A percentile compares a stretch with the other conserved stretches of the same genome.
Evolutionary conservation across 331 rosid genomes (phyloP).

Genomic region (Rhamnella rubrinervis): DNA sequence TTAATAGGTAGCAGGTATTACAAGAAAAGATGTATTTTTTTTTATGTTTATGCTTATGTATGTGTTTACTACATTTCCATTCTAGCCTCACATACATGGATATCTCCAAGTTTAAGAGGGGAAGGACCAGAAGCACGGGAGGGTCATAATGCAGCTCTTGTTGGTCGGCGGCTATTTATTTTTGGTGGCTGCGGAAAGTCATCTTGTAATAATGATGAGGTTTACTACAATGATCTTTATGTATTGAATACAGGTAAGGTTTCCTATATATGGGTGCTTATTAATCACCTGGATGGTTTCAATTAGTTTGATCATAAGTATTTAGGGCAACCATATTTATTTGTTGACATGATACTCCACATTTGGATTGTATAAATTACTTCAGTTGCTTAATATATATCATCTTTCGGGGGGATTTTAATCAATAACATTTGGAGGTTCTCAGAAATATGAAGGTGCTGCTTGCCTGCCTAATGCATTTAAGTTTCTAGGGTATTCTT

Average conservation of each 20-base stretch:
- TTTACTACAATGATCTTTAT: constrained; percentile 87
- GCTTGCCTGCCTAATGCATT: neutral
- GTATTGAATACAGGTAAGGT: constrained; percentile 81
- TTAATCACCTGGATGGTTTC: neutral
- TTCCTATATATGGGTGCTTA: constrained; percentile 17
- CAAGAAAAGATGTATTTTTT: neutral
- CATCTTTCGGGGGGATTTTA: neutral
- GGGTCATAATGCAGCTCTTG: constrained; percentile 90
- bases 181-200: constrained; percentile 99
- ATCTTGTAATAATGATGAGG: constrained; percentile 51
- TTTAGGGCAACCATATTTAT: neutral
- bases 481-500: constrained; percentile 2
- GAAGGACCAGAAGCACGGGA: constrained; percentile 95
- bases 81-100: constrained; percentile 79
- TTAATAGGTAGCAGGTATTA: neutral
- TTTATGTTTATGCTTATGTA: neutral
- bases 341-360: constrained; percentile 10
- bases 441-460: neutral
- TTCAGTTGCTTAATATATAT: constrained; percentile 5
- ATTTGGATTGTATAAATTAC: neutral
- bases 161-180: constrained; percentile 75
- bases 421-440: neutral
- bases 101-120: constrained; percentile 73
- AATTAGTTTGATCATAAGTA: neutral
- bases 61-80: constrained; percentile 11